Base-by-base conservation (phyloP, 176 grass and related monocot genomes). In the Neostapfia colusana region DNA sequence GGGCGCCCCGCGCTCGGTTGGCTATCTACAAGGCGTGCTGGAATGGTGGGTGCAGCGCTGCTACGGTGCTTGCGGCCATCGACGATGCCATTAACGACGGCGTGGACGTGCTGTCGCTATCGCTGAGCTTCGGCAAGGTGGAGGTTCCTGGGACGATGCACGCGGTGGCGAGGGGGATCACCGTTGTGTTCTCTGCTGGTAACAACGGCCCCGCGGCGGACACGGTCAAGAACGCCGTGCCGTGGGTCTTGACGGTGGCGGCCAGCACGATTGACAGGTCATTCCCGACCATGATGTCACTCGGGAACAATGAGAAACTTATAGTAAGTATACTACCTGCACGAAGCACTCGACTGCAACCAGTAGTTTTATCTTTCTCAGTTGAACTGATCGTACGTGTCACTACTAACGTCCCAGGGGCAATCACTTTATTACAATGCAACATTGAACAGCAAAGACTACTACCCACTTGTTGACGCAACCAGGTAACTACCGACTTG, bases 71-170 rank as follows among this genome's bases (percentile, higher is more conserved):
- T 0, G 74, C 68, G 0, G 91, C 85, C 16, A 54, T 93, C 8
- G 91, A 93, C 21, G 70, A 93, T 10, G 88, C 91, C 44, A 93
- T 93, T 4, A 36, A 83, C 4, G 88, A 93, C 4, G 89, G 92
- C 4, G 92, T 95, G 1, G 84, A 89, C n/a, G 71, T 95, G 23
- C 20, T 95, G 50, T 95, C 92, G 2, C 18, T 95, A 15, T 91
- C 92, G 0, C 8, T 95, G n/a, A n/a, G 13, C 20, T 9, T 1
- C n/a, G n/a, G 4, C 1, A 0, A 0, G 0, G 0, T 10, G 0
- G 85, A 91, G 23, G 3, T 48, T 0, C 60, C 67, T 0, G 83
- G 68, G 6, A 73, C 92, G 7, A 48, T 95, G 4, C 91, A 93
- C n/a, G 88, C 88, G 0, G 78, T 93, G 11, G 69, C 53, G 10